Conservation (phyloP, 306 rosid genomes). For the Prunus davidiana region DNA sequence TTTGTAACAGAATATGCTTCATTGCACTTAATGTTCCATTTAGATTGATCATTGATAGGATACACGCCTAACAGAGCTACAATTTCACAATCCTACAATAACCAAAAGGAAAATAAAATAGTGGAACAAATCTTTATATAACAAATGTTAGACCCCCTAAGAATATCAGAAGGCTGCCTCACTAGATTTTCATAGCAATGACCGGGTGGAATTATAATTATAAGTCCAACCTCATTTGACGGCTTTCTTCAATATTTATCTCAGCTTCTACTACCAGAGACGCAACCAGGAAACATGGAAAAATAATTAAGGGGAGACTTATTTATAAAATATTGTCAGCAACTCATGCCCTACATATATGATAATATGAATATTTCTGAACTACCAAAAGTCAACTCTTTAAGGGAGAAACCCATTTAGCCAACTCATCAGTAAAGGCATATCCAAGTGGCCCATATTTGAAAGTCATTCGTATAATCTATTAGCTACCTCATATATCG, state of each 20-base stretch:
- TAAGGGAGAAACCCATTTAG: conserved; percentile 7
- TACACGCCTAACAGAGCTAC: not conserved
- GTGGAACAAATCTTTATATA: not conserved
- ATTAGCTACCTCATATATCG: not conserved
- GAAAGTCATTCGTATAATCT: not conserved
- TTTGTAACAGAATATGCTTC: not conserved
- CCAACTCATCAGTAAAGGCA: not conserved
- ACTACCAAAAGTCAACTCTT: conserved; percentile 11
- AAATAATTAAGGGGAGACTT: not conserved
- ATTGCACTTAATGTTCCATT: not conserved
- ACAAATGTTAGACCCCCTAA: not conserved
- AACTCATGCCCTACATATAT: conserved; percentile 6
- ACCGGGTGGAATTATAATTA: not conserved
- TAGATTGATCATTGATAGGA: not conserved
- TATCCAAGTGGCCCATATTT: not conserved
- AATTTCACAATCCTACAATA: not conserved
- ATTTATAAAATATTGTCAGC: not conserved
- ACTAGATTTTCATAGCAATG: conserved; percentile 1
- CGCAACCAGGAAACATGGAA: not conserved
- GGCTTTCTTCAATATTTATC: not conserved
- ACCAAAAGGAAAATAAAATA: not conserved
- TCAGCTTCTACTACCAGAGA: conserved; percentile 1
- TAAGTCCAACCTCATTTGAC: not conserved
- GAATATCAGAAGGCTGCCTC: not conserved
- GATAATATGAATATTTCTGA: conserved; percentile 1